These are phyloP conservation scores for Fusarium hostae DNA, from an alignment of 2,329 filamentous ascomycete genomes.

Conservation along the genomic window DNA sequence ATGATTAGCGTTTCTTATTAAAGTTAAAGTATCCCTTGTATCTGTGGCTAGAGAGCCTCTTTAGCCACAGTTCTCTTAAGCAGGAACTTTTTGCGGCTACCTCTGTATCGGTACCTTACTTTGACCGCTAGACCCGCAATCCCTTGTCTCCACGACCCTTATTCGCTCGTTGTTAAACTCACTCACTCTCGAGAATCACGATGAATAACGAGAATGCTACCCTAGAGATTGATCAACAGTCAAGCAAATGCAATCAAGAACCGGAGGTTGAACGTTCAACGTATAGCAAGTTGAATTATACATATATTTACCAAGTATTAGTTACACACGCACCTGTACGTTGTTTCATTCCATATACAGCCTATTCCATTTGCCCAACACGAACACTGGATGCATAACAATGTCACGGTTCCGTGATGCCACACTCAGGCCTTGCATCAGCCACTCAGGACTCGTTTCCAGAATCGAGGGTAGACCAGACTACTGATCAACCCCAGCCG, in stretches of 20 bases:
- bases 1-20: too few relatives aligned
- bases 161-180: slow-evolving; percentile 20
- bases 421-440: slow-evolving; percentile 12
- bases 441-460: slow-evolving; percentile 17
- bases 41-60: too few relatives aligned
- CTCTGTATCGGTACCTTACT: slow-evolving; percentile 37
- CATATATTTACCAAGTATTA: background rate
- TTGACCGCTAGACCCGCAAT: slow-evolving; percentile 20
- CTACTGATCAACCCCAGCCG: slow-evolving; percentile 20
- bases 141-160: slow-evolving; percentile 10
- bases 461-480: slow-evolving; percentile 7
- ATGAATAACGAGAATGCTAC: slow-evolving; percentile 11
- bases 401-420: slow-evolving; percentile 21
- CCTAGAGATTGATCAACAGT: slow-evolving; percentile 8
- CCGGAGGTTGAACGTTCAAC: background rate
- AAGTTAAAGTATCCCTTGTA: too few relatives aligned
- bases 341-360: background rate
- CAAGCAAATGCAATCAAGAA: slow-evolving; percentile 1
- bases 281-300: background rate
- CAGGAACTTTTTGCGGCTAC: too few relatives aligned
- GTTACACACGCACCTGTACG: background rate
- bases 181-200: slow-evolving; percentile 12
- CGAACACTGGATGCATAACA: slow-evolving; percentile 10
- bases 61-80: too few relatives aligned
- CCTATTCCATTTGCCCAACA: background rate